Base-by-base conservation (phyloP, 192 early-diverging fungal genomes). In the Phlyctochytrium bullatum region DNA sequence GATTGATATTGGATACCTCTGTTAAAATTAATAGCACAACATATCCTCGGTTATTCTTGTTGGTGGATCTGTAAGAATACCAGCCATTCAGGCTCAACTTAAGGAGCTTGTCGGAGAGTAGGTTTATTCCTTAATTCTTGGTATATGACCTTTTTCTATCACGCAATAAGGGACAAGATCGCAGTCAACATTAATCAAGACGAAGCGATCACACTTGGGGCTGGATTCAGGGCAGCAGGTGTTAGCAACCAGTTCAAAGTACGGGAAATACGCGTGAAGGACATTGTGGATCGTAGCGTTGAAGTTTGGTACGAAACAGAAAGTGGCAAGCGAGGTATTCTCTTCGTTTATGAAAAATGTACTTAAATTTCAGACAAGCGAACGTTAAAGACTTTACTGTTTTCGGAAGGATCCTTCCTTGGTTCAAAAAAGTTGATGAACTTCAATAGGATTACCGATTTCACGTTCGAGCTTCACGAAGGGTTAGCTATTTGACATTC, bases 151-250 rank as follows among this genome's bases (percentile, higher is more conserved):
- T 17, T 17, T 16, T 34, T 62, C 32, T n/a, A 62, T 24, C 24
- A 58, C 12, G 57, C 6, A 25, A 36, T 27, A 54, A 86, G 85
- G 29, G 86, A 86, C 56, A 92, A 92, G 76, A 88, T 99, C 66
- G 93, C 95, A 32, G 86, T 91, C 80, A 96, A 93, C 65, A 86
- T 99, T 36, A 97, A 99, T 69, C 90, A 83, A 47, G 97, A 99
- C 65, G 97, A 99, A 82, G 95, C 96, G 17, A 92, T 91, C 34
- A 96, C 95, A 32, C 74, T 93, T 68, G 91, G 92, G 33, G 95
- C 93, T 57, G 93, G 88, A 3, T 93, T 96, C 80, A 85, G 86
- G 57, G 93, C 88, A 30, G 97, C 97, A 2, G 80, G 83, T 52
- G 75, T 94, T 50, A 93, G 91, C 71, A 83, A 86, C 66, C 89